Evolutionary conservation across 2,329 filamentous ascomycete species (phyloP).

Genomic region (Cercospora janseana): DNA sequence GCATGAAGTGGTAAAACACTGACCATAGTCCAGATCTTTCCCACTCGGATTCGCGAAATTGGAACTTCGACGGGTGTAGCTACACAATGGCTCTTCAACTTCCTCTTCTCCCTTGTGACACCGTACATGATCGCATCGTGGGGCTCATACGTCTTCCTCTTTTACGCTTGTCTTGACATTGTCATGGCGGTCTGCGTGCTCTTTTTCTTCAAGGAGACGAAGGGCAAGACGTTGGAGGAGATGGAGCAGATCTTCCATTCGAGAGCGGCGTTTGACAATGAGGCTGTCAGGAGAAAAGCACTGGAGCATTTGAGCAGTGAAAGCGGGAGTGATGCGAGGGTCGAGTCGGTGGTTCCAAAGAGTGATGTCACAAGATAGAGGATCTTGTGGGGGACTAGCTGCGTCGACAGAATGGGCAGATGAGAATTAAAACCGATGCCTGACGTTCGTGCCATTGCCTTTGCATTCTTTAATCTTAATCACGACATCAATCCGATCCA

Average conservation of each 20-base stretch:
- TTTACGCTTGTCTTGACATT: slow-evolving; percentile 49
- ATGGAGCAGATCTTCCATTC: slow-evolving; percentile 34
- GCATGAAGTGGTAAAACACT: not conserved
- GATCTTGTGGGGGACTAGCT: too few species aligned
- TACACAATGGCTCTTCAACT: slow-evolving; percentile 55
- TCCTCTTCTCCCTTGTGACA: slow-evolving; percentile 50
- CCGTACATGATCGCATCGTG: slow-evolving; percentile 54
- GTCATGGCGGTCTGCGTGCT: slow-evolving; percentile 44
- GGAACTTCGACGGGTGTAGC: slow-evolving; percentile 52
- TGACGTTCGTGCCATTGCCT: too few species aligned
- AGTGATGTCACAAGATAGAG: too few species aligned
- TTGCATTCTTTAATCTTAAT: too few species aligned
- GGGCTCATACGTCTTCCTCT: slow-evolving; percentile 46
- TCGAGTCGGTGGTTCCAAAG: too few species aligned
- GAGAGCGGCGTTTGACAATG: slow-evolving; percentile 30
- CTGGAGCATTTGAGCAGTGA: slow-evolving; percentile 21
- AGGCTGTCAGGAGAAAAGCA: slow-evolving; percentile 24
- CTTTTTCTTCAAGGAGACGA: slow-evolving; percentile 42
- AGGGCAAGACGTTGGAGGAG: slow-evolving; percentile 39
- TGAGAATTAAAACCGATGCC: too few species aligned
- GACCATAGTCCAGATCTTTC: slow-evolving; percentile 46
- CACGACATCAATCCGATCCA: too few species aligned
- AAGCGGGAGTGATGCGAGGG: slow-evolving; percentile 5
- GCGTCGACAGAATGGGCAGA: too few species aligned
- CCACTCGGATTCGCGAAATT: slow-evolving; percentile 51